Percentiles rank a stretch among this genome's conserved stretches.
These are phyloP conservation scores for Agrocybe pediades DNA, from an alignment of 768 basidiomycete species.

Conservation along the genomic window DNA sequence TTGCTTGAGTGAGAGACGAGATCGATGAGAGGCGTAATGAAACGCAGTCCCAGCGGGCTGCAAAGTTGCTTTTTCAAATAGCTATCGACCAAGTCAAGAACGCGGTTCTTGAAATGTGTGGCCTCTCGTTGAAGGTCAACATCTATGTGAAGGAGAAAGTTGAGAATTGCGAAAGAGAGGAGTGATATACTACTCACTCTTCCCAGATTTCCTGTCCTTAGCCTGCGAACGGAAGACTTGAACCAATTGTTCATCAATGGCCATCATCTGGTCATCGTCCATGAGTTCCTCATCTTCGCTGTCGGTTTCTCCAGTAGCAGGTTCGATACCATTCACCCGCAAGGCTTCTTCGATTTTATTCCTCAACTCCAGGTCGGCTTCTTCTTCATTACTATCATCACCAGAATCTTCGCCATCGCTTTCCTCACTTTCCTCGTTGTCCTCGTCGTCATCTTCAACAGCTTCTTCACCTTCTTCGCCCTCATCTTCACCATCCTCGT, in stretches of 20 bases:
- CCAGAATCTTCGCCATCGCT: slow-evolving; percentile 34
- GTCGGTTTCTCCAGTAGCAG: slow-evolving; percentile 57
- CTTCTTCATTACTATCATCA: slow-evolving; percentile 42
- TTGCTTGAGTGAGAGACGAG: slow-evolving; percentile 64
- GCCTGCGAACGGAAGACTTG: slow-evolving; percentile 77
- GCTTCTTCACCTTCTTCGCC: slow-evolving; percentile 39
- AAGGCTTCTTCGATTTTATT: slow-evolving; percentile 67
- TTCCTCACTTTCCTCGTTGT: slow-evolving; percentile 33
- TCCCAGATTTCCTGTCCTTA: slow-evolving; percentile 59
- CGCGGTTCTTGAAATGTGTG: slow-evolving; percentile 94
- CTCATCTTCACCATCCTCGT: slow-evolving; percentile 44
- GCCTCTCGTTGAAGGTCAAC: slow-evolving; percentile 82
- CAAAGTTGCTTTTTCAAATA: slow-evolving; percentile 78
- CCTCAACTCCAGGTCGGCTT: slow-evolving; percentile 64
- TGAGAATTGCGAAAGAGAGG: not conserved
- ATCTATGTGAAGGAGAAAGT: slow-evolving; percentile 32
- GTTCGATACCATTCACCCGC: slow-evolving; percentile 57
- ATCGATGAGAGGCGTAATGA: slow-evolving; percentile 78
- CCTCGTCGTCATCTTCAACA: slow-evolving; percentile 34
- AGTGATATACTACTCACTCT: slow-evolving; percentile 48
- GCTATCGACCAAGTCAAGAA: slow-evolving; percentile 91
- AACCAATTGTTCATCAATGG: slow-evolving; percentile 89
- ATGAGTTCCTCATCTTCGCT: slow-evolving; percentile 72
- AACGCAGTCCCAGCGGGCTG: slow-evolving; percentile 65
- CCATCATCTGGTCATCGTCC: slow-evolving; percentile 99